Conservation (phyloP, 257 asterid species). For the Henckelia pumila region DNA sequence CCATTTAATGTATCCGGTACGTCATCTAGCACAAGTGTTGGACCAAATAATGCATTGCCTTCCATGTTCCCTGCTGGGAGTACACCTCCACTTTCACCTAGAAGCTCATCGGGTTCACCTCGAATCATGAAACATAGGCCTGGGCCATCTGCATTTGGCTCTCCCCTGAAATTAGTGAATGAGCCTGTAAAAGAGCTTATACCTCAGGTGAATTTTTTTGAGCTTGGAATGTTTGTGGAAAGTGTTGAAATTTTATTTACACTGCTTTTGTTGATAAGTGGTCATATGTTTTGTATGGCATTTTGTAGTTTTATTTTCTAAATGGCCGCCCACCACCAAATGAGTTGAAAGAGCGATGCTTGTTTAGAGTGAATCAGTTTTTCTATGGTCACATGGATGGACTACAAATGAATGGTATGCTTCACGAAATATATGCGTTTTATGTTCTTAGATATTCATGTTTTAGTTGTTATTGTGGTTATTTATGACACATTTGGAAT, state of each 20-base stretch:
- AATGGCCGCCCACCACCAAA: constrained; percentile 90
- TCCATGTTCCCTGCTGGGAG: constrained; percentile 98
- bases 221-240: background rate
- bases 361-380: constrained; percentile 93
- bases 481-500: constrained; percentile 20
- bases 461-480: constrained; percentile 17
- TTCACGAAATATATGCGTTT: background rate
- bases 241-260: constrained; percentile 4
- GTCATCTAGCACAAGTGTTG: constrained; percentile 56
- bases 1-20: constrained; percentile 65
- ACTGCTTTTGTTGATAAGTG: constrained; percentile 13
- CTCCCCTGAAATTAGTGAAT: constrained; percentile 78
- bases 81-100: constrained; percentile 99
- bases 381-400: constrained; percentile 91
- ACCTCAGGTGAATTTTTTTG: constrained; percentile 71
- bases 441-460: constrained; percentile 13
- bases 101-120: constrained; percentile 97
- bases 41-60: constrained; percentile 74
- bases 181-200: constrained; percentile 88
- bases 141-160: constrained; percentile 78
- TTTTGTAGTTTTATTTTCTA: constrained; percentile 85
- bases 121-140: constrained; percentile 82
- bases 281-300: constrained; percentile 24
- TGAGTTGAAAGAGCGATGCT: constrained; percentile 90
- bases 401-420: constrained; percentile 83